Evolutionary conservation across 2,329 filamentous ascomycete genomes (phyloP).

Genomic region (Epichloe coenophiala): DNA sequence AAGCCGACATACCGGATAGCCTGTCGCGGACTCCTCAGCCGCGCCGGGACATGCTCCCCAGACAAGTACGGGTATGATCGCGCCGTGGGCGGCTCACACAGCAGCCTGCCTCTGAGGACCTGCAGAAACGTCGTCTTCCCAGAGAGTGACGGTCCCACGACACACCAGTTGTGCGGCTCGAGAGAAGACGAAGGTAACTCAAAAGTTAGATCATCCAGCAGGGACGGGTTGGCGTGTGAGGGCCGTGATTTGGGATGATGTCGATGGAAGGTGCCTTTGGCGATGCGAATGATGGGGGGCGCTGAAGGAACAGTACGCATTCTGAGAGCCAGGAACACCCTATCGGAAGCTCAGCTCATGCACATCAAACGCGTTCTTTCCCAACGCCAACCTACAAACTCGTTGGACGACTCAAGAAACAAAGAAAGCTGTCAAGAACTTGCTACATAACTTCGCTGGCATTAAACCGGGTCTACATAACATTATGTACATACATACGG

Average conservation of each 20-base stretch:
- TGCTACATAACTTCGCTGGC: too few species aligned
- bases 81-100: constrained; percentile 62
- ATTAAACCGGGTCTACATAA: too few species aligned
- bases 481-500: too few species aligned
- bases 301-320: constrained; percentile 13
- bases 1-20: constrained; percentile 89
- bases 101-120: constrained; percentile 58
- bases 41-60: constrained; percentile 40
- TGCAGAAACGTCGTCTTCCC: constrained; percentile 77
- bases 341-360: too few species aligned
- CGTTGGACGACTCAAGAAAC: too few species aligned
- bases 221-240: constrained; percentile 47
- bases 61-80: constrained; percentile 69
- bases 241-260: constrained; percentile 47
- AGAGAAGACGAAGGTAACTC: constrained; percentile 45
- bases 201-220: constrained; percentile 63
- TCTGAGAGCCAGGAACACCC: background rate
- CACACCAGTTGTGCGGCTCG: constrained; percentile 57
- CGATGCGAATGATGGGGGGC: constrained; percentile 54
- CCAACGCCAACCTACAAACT: too few species aligned
- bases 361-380: too few species aligned
- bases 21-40: constrained; percentile 43
- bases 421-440: too few species aligned
- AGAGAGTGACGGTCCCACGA: constrained; percentile 66
- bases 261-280: constrained; percentile 72